phyloP scores from a whole-genome alignment of 352 stramenopile genomes.

The Phytopythium aichiense region DNA sequence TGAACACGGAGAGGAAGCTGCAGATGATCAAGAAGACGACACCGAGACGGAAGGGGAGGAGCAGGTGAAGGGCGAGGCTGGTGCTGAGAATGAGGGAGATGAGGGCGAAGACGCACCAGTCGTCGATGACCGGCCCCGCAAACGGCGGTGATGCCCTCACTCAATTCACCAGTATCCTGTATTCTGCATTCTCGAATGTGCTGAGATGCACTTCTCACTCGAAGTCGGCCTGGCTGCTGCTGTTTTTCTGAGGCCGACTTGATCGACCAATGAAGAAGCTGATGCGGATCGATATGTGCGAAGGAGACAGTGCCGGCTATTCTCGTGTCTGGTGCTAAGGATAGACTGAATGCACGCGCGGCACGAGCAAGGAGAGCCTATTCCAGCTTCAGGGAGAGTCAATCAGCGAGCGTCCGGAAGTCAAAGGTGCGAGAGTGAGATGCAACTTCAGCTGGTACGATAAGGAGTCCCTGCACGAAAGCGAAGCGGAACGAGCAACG shows the following conservation, averaged over 20 bases:
- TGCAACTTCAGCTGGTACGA: not conserved
- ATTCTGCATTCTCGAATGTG: not conserved
- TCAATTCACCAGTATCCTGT: not conserved
- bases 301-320: not conserved
- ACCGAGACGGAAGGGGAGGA: slow-evolving; percentile 16
- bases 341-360: not conserved
- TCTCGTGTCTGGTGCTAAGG: not conserved
- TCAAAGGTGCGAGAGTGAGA: not conserved
- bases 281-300: not conserved
- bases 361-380: not conserved
- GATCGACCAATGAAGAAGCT: not conserved
- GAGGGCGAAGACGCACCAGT: not conserved
- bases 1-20: slow-evolving; percentile 16
- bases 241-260: not conserved
- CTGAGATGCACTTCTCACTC: not conserved
- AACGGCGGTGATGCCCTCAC: not conserved
- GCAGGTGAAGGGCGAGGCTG: not conserved
- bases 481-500: not conserved
- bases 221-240: not conserved
- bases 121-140: not conserved
- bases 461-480: not conserved
- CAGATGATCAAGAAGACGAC: slow-evolving; percentile 14
- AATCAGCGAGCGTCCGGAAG: not conserved
- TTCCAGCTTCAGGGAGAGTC: not conserved
- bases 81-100: slow-evolving; percentile 1